Percentiles rank a stretch among this genome's conserved stretches.
These are phyloP conservation scores for Rutstroemia sp. DNA, from an alignment of 2,329 filamentous ascomycete species.

Conservation along the genomic window DNA sequence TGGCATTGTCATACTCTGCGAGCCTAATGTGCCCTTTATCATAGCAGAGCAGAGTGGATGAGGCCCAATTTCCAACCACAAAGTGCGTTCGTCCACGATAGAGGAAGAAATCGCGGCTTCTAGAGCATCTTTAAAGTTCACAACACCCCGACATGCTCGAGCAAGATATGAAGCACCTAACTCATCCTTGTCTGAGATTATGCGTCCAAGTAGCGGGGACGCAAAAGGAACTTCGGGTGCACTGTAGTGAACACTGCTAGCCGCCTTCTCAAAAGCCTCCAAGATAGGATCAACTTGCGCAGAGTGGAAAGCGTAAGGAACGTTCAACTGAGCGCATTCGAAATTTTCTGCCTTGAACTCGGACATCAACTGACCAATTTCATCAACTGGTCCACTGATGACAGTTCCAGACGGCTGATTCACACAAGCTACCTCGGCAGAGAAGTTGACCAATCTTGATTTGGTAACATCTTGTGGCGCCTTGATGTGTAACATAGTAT, in stretches of 20 bases:
- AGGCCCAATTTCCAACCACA: not conserved
- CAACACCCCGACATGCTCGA: slow-evolving; percentile 57
- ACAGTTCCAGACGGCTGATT: not conserved
- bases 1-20: not conserved
- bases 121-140: slow-evolving; percentile 53
- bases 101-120: slow-evolving; percentile 47
- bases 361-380: not conserved
- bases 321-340: slow-evolving; percentile 38
- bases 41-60: not conserved
- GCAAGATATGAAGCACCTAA: slow-evolving; percentile 56
- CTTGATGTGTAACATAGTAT: slow-evolving; percentile 51
- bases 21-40: not conserved
- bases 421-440: not conserved
- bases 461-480: slow-evolving; percentile 60
- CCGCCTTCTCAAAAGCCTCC: slow-evolving; percentile 33
- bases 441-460: not conserved
- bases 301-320: slow-evolving; percentile 60
- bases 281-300: slow-evolving; percentile 47
- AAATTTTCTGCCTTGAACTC: not conserved
- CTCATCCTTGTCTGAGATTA: slow-evolving; percentile 39
- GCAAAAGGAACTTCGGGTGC: not conserved
- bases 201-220: not conserved
- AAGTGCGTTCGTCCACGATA: slow-evolving; percentile 47
- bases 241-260: not conserved
- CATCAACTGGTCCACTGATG: not conserved